Percentiles rank a stretch among this genome's conserved stretches.
Evolutionary conservation across 495 filamentous ascomycete species (phyloP).

Genomic region (Terfezia claveryi): DNA sequence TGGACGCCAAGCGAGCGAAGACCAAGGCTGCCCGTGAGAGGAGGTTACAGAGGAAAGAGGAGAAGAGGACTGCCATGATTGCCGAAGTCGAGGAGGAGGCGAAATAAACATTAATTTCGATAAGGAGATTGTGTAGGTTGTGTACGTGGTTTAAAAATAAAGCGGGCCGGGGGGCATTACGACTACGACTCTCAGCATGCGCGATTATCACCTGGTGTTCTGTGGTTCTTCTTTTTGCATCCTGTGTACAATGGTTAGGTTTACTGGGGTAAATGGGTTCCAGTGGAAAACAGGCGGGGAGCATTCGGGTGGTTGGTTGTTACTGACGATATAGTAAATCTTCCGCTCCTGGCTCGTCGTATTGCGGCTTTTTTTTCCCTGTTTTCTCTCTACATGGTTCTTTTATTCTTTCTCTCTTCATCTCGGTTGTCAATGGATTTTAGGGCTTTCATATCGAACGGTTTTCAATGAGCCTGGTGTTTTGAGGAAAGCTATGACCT

Average conservation of each 20-base stretch:
- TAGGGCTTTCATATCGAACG: background rate
- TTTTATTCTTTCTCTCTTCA: background rate
- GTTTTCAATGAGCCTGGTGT: background rate
- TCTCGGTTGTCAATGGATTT: background rate
- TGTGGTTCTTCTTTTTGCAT: background rate
- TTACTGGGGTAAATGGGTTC: background rate
- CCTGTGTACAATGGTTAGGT: background rate
- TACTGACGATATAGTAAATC: background rate
- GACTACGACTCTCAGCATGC: background rate
- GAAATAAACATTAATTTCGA: background rate
- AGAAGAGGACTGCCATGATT: conserved; percentile 69
- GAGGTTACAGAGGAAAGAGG: conserved; percentile 63
- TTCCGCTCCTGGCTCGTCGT: background rate
- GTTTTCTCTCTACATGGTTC: background rate
- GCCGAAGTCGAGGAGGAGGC: conserved; percentile 28
- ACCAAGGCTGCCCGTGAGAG: conserved; percentile 98
- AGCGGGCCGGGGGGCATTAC: no score
- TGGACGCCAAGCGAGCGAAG: conserved; percentile 98
- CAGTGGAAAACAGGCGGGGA: background rate
- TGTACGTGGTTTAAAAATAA: background rate
- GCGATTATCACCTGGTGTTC: background rate
- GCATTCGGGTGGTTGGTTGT: no score
- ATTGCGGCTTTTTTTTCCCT: background rate
- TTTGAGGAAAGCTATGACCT: no score
- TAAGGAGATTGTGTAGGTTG: background rate